Percentiles rank a stretch among this genome's conserved stretches.
These are phyloP conservation scores for Gnomoniopsis sp. DNA, from an alignment of 2,329 filamentous ascomycete genomes.

Conservation along the genomic window DNA sequence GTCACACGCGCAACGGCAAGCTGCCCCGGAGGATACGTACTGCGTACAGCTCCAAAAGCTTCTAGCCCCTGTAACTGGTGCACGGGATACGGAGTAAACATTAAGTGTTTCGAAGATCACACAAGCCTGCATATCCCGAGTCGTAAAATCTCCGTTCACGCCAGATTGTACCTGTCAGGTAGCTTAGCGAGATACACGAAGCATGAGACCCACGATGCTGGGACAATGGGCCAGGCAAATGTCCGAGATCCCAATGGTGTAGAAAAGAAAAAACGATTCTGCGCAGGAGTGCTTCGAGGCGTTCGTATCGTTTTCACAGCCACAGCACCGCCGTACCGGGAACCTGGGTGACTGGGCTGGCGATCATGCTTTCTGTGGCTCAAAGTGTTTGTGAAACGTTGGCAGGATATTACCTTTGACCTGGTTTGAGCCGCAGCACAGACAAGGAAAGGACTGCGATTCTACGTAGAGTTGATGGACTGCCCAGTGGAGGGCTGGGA, in stretches of 20 bases:
- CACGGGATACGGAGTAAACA: not conserved
- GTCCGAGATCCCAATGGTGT: too few relatives aligned
- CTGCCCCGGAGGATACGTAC: not conserved
- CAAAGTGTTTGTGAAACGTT: slow-evolving; percentile 7
- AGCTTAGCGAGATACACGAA: slow-evolving; percentile 7
- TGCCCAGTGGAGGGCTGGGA: not conserved
- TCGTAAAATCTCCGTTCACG: slow-evolving; percentile 17
- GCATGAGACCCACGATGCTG: not conserved
- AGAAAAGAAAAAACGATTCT: not conserved
- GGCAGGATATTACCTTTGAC: not conserved
- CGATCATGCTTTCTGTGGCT: not conserved
- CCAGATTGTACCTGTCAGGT: slow-evolving; percentile 16
- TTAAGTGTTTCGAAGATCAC: slow-evolving; percentile 7
- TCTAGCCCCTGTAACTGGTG: not conserved
- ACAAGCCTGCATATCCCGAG: slow-evolving; percentile 15
- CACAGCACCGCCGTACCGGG: too few relatives aligned
- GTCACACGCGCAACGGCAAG: not conserved
- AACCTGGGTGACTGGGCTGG: not conserved
- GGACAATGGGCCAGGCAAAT: not conserved
- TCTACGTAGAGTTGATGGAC: not conserved
- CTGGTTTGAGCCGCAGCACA: not conserved
- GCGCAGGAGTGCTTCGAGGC: not conserved
- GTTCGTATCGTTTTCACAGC: not conserved
- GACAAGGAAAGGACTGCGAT: not conserved
- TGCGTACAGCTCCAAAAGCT: not conserved